These are phyloP conservation scores for Epichloe bromicola DNA, from an alignment of 2,329 filamentous ascomycete genomes.

Conservation along the genomic window DNA sequence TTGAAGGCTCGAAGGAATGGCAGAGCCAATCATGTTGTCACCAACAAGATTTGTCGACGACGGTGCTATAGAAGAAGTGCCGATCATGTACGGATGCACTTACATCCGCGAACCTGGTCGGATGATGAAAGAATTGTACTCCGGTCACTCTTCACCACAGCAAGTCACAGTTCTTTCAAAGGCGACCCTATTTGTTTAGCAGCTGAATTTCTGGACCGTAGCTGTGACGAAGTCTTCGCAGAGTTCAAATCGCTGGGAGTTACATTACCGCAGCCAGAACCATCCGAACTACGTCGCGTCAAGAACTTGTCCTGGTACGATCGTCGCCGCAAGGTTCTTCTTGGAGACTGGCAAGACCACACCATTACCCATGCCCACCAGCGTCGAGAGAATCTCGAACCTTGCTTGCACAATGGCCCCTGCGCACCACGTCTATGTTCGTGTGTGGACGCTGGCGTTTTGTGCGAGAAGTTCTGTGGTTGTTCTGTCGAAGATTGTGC, in stretches of 20 bases:
- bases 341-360: conserved; percentile 42
- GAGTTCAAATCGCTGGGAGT: conserved; percentile 16
- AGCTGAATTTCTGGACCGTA: conserved; percentile 35
- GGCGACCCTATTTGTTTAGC: conserved; percentile 34
- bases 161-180: conserved; percentile 26
- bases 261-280: conserved; percentile 12
- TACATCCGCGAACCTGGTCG: conserved; percentile 26
- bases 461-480: conserved; percentile 62
- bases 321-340: conserved; percentile 38
- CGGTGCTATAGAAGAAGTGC: conserved; percentile 25
- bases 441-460: conserved; percentile 47
- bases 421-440: conserved; percentile 48
- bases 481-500: conserved; percentile 47
- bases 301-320: conserved; percentile 43
- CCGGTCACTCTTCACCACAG: conserved; percentile 31
- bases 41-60: conserved; percentile 21
- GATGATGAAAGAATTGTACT: conserved; percentile 36
- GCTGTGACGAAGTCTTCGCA: conserved; percentile 37
- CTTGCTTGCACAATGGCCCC: conserved; percentile 56
- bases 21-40: conserved; percentile 2
- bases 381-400: conserved; percentile 43
- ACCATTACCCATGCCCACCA: conserved; percentile 43
- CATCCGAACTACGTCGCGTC: conserved; percentile 20
- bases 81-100: conserved; percentile 10
- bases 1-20: conserved; percentile 16